Base-by-base conservation (phyloP, 2,329 filamentous ascomycete species). In the Apiospora sp. region DNA sequence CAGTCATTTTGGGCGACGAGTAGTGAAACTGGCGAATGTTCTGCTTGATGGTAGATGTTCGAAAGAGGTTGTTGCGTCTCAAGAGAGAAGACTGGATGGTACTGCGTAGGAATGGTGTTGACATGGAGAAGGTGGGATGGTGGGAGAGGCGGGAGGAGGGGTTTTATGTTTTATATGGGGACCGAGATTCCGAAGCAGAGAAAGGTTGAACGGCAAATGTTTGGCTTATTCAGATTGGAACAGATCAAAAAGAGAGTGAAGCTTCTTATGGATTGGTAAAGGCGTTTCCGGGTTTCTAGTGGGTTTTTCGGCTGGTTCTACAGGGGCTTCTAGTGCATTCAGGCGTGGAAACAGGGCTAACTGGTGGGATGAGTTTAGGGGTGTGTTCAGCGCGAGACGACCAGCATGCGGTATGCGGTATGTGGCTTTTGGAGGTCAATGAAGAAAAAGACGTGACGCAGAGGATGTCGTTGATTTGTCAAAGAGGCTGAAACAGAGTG, bases 1-100 rank as follows among this genome's bases (percentile, higher is more conserved):
- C 80, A 76, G 80, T 81, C 84, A 85, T 85, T 73, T 80, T 85
- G 81, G 83, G 80, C 74, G 74, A 76, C n/a, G 80, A 82, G 54
- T 81, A 79, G 70, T 83, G 82, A 74, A 85, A 85, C 54, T 81
- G 75, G 75, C 78, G 74, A 76, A 76, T 44, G 19, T 67, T 64
- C 69, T 71, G 69, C 16, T 64, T 24, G 3, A 58, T 3, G 8
- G 68, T n/a, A 13, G 27, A 41, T 12, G 30, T 19, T 70, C 74
- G 68, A 58, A 44, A 54, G 48, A 58, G 22, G 44, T 24, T 67
- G 61, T 69, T 70, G 68, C 68, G 68, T 70, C 68, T 51, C 68
- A 70, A 7, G 12, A 41, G 68, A 43, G 68, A 58, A 51, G 46
- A 58, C 68, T 70, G 68, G 22, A 70, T 70, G 27, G 68, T 27